Conservation (phyloP, 176 grass and related monocot genomes). For the Puya raimondii region DNA sequence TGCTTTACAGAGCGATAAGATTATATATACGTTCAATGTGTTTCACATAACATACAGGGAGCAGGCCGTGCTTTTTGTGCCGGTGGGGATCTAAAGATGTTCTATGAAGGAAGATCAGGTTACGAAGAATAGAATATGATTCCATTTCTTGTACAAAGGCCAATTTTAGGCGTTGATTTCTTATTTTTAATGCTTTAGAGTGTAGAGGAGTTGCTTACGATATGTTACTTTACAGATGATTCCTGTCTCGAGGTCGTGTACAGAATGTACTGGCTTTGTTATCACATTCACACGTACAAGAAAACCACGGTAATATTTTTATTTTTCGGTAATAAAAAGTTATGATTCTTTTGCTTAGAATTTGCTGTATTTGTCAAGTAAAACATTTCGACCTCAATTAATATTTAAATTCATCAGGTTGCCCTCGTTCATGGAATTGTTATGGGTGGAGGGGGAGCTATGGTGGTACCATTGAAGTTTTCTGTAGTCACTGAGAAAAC, state of each 20-base stretch:
- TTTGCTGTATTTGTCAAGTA: background rate
- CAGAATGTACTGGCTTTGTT: conserved; percentile 99
- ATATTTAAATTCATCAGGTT: conserved; percentile 26
- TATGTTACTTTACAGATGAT: conserved; percentile 49
- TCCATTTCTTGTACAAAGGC: too few relatives aligned
- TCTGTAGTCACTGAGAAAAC: conserved; percentile 77
- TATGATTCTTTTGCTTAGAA: background rate
- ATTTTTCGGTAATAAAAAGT: background rate
- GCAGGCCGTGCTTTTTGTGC: conserved; percentile 84
- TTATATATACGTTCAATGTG: background rate
- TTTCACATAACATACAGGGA: conserved; percentile 30
- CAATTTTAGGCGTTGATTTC: too few relatives aligned
- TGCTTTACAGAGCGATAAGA: background rate
- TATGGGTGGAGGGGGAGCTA: conserved; percentile 82
- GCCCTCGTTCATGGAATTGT: conserved; percentile 86
- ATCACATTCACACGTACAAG: conserved; percentile 94
- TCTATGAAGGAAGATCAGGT: conserved; percentile 93
- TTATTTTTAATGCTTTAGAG: background rate
- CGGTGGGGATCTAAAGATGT: conserved; percentile 95
- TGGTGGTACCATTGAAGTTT: conserved; percentile 72
- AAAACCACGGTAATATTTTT: conserved; percentile 46
- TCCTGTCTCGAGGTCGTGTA: conserved; percentile 88
- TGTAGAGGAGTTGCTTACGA: background rate
- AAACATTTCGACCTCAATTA: background rate
- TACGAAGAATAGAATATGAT: background rate